Percentiles rank a stretch among this genome's conserved stretches.
Evolutionary conservation across 345 rosid genomes (phyloP).

Genomic region (Camelina neglecta): DNA sequence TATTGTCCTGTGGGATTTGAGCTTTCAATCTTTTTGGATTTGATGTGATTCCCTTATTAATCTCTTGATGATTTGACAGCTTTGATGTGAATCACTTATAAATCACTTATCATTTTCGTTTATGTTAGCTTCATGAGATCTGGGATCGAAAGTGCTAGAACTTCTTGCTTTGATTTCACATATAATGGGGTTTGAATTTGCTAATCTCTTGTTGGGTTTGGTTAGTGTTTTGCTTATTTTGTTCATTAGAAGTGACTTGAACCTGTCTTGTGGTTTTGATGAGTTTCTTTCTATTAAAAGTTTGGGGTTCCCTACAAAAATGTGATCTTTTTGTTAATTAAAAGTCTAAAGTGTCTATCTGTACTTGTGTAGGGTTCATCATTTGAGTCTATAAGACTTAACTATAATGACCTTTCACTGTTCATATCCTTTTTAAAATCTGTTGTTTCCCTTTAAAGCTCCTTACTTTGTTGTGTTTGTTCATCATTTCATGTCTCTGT

Average conservation of each 20-base stretch:
- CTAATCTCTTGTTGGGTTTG: background rate
- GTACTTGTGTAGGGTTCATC: conserved; percentile 43
- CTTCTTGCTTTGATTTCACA: background rate
- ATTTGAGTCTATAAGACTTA: conserved; percentile 25
- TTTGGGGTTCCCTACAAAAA: background rate
- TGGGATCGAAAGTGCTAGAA: background rate
- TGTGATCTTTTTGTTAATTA: conserved; percentile 24
- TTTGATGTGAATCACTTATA: conserved; percentile 9
- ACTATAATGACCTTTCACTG: conserved; percentile 23
- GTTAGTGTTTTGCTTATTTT: background rate
- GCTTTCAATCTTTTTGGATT: conserved; percentile 14
- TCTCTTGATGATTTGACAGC: conserved; percentile 1
- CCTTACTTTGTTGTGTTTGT: conserved; percentile 13
- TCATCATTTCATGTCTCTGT: conserved; percentile 36
- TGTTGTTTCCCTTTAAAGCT: conserved; percentile 16
- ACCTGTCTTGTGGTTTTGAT: background rate
- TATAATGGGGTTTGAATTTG: background rate
- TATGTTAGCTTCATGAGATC: conserved; percentile 33
- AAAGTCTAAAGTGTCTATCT: conserved; percentile 19
- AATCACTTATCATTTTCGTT: conserved; percentile 9
- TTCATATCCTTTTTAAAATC: conserved; percentile 1
- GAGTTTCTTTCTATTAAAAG: background rate
- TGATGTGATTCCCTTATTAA: conserved; percentile 6
- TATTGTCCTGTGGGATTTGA: conserved; percentile 1
- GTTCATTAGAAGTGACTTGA: background rate